These are phyloP conservation scores for Globisporangium barbulae DNA, from an alignment of 352 stramenopile genomes.

Conservation along the genomic window DNA sequence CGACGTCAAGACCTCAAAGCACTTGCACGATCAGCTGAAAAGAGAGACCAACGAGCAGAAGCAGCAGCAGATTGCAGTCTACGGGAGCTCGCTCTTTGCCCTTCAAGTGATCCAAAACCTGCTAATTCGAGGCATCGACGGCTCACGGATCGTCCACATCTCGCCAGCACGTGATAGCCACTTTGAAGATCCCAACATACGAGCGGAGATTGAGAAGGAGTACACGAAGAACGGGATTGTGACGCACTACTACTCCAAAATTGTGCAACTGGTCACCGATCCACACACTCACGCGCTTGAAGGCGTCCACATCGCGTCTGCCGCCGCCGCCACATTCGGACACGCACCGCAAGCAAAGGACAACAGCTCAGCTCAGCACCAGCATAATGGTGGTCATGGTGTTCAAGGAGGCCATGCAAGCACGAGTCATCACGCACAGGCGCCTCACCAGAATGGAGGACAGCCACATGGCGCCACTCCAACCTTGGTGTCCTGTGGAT, in stretches of 20 bases:
- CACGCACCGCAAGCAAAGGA: not conserved
- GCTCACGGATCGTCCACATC: conserved; percentile 52
- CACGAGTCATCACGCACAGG: conserved; percentile 8
- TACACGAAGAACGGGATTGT: conserved; percentile 32
- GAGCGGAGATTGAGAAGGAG: conserved; percentile 57
- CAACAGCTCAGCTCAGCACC: not conserved
- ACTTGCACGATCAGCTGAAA: conserved; percentile 19
- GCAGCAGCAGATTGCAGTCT: conserved; percentile 45
- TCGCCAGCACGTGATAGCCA: conserved; percentile 42
- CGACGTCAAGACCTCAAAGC: conserved; percentile 17
- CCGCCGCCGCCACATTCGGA: not conserved
- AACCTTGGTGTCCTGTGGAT: conserved; percentile 44
- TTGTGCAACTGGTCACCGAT: conserved; percentile 33
- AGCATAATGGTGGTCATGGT: not conserved
- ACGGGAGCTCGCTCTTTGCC: conserved; percentile 61
- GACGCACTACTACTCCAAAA: conserved; percentile 46
- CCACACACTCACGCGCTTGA: conserved; percentile 36
- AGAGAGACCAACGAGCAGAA: conserved; percentile 8
- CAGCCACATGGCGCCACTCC: not conserved
- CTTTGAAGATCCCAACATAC: conserved; percentile 61
- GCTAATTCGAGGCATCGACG: conserved; percentile 35
- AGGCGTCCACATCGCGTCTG: conserved; percentile 34
- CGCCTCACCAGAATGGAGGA: conserved; percentile 1
- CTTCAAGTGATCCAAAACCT: conserved; percentile 64
- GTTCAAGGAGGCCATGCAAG: not conserved